A percentile compares a stretch with the other conserved stretches of the same genome.
phyloP scores from a whole-genome alignment of 306 rosid species.

The Alnus rubra region DNA sequence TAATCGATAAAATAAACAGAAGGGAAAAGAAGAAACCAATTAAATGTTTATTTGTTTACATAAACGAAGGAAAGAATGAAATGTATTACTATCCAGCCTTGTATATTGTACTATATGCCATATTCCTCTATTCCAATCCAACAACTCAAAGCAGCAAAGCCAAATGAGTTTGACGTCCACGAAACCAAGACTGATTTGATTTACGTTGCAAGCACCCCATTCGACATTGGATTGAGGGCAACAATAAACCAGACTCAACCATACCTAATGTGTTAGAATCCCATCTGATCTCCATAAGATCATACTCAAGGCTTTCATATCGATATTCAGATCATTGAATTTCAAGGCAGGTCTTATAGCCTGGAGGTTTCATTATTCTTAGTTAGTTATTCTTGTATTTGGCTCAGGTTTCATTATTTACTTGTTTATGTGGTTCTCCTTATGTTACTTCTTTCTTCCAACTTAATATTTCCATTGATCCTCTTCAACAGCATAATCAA shows the following conservation, averaged over 20 bases:
- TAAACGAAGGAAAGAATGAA: not conserved
- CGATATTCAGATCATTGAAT: not conserved
- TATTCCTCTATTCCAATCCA: not conserved
- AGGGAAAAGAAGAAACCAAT: not conserved
- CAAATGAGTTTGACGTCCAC: not conserved
- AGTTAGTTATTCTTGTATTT: not conserved
- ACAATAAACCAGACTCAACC: not conserved
- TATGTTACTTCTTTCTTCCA: not conserved
- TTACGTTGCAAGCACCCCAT: not conserved
- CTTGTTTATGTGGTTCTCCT: not conserved
- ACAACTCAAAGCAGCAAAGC: not conserved
- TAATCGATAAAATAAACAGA: conserved; percentile 19
- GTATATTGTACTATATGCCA: not conserved
- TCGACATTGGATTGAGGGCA: not conserved
- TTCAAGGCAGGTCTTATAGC: not conserved
- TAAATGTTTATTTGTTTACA: not conserved
- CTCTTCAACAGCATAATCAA: not conserved
- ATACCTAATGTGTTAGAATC: not conserved
- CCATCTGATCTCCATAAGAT: not conserved
- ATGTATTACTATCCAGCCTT: not conserved
- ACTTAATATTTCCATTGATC: not conserved
- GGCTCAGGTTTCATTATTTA: not conserved
- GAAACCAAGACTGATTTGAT: not conserved
- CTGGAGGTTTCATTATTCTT: not conserved
- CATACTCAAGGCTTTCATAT: not conserved